A percentile compares a stretch with the other conserved stretches of the same genome.
Evolutionary conservation across 2,329 filamentous ascomycete species (phyloP).

Genomic region (Diaporthe citri): DNA sequence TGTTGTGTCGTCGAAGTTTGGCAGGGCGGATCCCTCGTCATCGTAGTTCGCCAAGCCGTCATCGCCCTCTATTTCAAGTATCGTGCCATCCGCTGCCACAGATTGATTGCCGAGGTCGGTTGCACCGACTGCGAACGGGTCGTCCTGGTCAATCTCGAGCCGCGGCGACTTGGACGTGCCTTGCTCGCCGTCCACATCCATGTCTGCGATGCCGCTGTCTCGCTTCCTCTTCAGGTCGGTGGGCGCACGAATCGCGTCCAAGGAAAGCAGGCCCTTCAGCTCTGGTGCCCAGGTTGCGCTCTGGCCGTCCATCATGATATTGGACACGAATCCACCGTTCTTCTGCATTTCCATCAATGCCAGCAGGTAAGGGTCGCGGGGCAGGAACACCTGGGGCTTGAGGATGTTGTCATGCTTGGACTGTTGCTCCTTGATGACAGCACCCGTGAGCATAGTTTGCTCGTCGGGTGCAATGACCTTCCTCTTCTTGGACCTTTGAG

Average conservation of each 20-base stretch:
- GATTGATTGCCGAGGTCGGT: conserved; percentile 66
- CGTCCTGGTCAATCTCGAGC: conserved; percentile 76
- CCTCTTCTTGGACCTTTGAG: conserved; percentile 80
- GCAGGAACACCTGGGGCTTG: conserved; percentile 84
- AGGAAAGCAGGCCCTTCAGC: conserved; percentile 89
- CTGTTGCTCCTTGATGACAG: conserved; percentile 88
- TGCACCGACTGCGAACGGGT: conserved; percentile 60
- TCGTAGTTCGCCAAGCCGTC: conserved; percentile 60
- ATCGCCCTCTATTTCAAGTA: conserved; percentile 74
- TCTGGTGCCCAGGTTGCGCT: conserved; percentile 90
- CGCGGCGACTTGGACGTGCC: conserved; percentile 77
- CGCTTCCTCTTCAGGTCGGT: conserved; percentile 94
- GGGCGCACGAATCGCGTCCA: conserved; percentile 81
- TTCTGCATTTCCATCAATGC: conserved; percentile 93
- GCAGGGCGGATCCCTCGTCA: conserved; percentile 61
- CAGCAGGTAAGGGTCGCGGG: conserved; percentile 87
- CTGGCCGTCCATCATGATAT: conserved; percentile 84
- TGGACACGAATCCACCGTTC: conserved; percentile 89
- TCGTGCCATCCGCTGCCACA: conserved; percentile 70
- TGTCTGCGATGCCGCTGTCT: conserved; percentile 85
- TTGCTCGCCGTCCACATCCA: conserved; percentile 74
- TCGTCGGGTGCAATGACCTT: conserved; percentile 87
- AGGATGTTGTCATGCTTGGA: conserved; percentile 88
- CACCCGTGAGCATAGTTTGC: conserved; percentile 81
- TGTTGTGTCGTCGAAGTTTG: conserved; percentile 84